A percentile compares a stretch with the other conserved stretches of the same genome.
phyloP scores from a whole-genome alignment of 306 rosid genomes.

The Begonia masoniana region DNA sequence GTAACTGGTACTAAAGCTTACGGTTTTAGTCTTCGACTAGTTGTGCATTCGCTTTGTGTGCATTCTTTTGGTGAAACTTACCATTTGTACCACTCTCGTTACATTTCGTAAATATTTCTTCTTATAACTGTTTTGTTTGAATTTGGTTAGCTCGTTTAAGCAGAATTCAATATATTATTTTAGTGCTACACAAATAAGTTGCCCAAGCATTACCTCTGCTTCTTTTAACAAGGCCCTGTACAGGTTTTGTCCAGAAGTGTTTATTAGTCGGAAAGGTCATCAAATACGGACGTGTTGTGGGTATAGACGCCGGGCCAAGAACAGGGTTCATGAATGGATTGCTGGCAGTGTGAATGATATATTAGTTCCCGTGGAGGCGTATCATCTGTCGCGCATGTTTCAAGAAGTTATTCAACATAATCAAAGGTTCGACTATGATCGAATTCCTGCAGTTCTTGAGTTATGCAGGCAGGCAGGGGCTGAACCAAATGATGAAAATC shows the following conservation, averaged over 20 bases:
- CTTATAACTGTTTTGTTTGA: neutral
- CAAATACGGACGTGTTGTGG: slow-evolving; percentile 64
- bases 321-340: slow-evolving; percentile 63
- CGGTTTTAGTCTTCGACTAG: no score
- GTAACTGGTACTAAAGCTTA: no score
- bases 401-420: slow-evolving; percentile 57
- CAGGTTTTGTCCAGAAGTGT: slow-evolving; percentile 79
- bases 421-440: slow-evolving; percentile 72
- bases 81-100: no score
- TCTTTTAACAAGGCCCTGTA: slow-evolving; percentile 1
- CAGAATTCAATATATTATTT: neutral
- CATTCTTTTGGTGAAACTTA: no score
- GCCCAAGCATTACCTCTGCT: neutral
- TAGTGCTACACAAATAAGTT: slow-evolving; percentile 3
- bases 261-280: slow-evolving; percentile 61
- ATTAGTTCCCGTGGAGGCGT: slow-evolving; percentile 64
- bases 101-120: neutral
- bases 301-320: slow-evolving; percentile 43
- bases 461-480: slow-evolving; percentile 87
- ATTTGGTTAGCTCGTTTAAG: neutral
- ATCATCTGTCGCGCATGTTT: slow-evolving; percentile 58
- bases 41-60: no score
- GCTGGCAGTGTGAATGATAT: slow-evolving; percentile 52
- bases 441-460: slow-evolving; percentile 78
- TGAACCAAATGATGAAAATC: slow-evolving; percentile 22